Evolutionary conservation across 2,329 filamentous ascomycete species (phyloP).

Genomic region (Fusarium buxicola): DNA sequence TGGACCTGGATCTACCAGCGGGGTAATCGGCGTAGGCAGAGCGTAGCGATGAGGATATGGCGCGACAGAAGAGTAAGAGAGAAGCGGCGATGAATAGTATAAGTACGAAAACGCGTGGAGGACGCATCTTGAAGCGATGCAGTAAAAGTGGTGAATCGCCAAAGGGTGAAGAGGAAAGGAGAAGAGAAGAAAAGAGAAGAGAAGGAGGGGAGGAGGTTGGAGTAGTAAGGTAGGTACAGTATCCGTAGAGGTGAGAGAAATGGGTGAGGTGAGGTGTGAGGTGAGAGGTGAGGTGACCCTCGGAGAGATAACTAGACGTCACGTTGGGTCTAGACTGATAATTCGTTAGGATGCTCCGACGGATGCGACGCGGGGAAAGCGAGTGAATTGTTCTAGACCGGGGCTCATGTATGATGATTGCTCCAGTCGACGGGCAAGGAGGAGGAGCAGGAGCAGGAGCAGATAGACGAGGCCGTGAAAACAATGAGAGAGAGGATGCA

Average conservation of each 20-base stretch:
- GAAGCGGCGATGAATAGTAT: slow-evolving; percentile 64
- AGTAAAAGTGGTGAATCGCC: slow-evolving; percentile 16
- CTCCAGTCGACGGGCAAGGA: not conserved
- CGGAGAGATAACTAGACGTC: slow-evolving; percentile 43
- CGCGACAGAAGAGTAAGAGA: slow-evolving; percentile 67
- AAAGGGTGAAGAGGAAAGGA: slow-evolving; percentile 6
- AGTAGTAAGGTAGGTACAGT: too few species aligned
- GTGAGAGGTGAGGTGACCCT: slow-evolving; percentile 37
- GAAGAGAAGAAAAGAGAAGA: slow-evolving; percentile 6
- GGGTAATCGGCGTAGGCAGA: slow-evolving; percentile 45
- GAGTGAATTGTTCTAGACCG: slow-evolving; percentile 8
- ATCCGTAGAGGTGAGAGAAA: slow-evolving; percentile 8
- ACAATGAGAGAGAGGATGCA: slow-evolving; percentile 8
- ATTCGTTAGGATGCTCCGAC: slow-evolving; percentile 23
- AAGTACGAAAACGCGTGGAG: slow-evolving; percentile 66
- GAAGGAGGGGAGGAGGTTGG: slow-evolving; percentile 21
- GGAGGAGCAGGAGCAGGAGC: slow-evolving; percentile 5
- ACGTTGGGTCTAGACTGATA: slow-evolving; percentile 34
- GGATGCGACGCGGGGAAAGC: slow-evolving; percentile 4
- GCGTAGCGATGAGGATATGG: slow-evolving; percentile 56
- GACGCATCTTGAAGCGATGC: slow-evolving; percentile 59
- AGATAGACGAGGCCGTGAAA: slow-evolving; percentile 19
- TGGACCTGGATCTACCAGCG: slow-evolving; percentile 42
- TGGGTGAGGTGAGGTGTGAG: slow-evolving; percentile 41
- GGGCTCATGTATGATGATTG: slow-evolving; percentile 13